phyloP scores from a whole-genome alignment of 257 asterid species.

The Echium plantagineum region DNA sequence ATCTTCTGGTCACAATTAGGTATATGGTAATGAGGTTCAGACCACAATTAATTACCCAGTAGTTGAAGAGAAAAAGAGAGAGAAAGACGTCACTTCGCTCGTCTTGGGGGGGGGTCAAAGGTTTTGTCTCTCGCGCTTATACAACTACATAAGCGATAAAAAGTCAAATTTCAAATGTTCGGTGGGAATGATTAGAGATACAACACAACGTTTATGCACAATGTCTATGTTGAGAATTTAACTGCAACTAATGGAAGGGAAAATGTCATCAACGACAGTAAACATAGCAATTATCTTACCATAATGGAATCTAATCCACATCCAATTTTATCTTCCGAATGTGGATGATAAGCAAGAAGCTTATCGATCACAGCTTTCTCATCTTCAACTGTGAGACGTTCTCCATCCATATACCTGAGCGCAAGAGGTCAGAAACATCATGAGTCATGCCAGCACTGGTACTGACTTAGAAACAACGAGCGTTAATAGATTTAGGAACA shows the following conservation, averaged over 20 bases:
- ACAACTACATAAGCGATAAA: too few relatives aligned
- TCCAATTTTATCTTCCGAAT: constrained; percentile 72
- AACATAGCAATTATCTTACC: constrained; percentile 41
- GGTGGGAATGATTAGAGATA: not conserved
- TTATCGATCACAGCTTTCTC: constrained; percentile 56
- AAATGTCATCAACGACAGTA: not conserved
- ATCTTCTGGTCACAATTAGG: too few relatives aligned
- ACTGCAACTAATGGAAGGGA: not conserved
- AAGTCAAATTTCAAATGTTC: too few relatives aligned
- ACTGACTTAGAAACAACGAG: too few relatives aligned
- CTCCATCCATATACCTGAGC: constrained; percentile 80
- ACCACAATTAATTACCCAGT: too few relatives aligned
- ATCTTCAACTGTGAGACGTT: constrained; percentile 61
- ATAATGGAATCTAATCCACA: constrained; percentile 89
- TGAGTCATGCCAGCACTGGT: too few relatives aligned
- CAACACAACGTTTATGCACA: not conserved
- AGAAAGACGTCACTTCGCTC: too few relatives aligned
- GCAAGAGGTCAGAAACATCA: constrained; percentile 4
- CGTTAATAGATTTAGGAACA: too few relatives aligned
- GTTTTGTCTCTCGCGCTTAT: too few relatives aligned
- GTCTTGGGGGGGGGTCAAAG: too few relatives aligned
- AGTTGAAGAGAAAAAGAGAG: too few relatives aligned
- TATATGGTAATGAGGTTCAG: too few relatives aligned
- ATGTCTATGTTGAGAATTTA: not conserved
- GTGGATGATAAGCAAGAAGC: constrained; percentile 89